phyloP scores from a whole-genome alignment of 2,329 filamentous ascomycete genomes.

The Endoconidiophora polonica region DNA sequence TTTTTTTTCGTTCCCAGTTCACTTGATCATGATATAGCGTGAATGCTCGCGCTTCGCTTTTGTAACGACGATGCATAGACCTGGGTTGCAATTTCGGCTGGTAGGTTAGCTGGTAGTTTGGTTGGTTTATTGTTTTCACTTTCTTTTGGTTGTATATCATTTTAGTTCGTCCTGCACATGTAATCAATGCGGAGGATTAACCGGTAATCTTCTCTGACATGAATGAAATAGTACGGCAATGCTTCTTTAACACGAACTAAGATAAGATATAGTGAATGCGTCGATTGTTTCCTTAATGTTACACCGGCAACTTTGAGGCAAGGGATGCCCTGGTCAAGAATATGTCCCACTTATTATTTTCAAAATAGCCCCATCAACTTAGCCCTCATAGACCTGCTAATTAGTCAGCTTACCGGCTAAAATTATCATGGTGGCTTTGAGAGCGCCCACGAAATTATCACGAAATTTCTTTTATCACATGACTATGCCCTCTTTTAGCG shows the following conservation, averaged over 20 bases:
- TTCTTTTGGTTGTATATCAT: too few species aligned
- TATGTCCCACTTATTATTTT: conserved; percentile 2
- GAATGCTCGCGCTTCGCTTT: background rate
- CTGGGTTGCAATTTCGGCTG: background rate
- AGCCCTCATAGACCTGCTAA: background rate
- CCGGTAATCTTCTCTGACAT: too few species aligned
- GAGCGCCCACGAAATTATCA: conserved; percentile 13
- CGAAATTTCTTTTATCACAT: conserved; percentile 18
- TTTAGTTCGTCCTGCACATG: too few species aligned
- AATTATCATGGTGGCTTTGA: conserved; percentile 11
- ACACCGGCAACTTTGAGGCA: too few species aligned
- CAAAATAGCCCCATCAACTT: conserved; percentile 5
- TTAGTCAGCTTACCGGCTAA: background rate
- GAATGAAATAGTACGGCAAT: too few species aligned
- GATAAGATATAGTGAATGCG: too few species aligned
- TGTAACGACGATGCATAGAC: conserved; percentile 3
- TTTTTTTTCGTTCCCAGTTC: background rate
- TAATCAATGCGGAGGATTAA: too few species aligned
- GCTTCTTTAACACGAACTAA: too few species aligned
- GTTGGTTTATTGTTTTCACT: background rate
- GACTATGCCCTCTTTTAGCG: conserved; percentile 20
- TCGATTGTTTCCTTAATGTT: too few species aligned
- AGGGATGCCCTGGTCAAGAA: too few species aligned
- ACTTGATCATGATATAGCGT: too few species aligned
- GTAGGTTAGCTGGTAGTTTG: background rate